A percentile compares a stretch with the other conserved stretches of the same genome.
Evolutionary conservation across 1,284 basidiomycete species (phyloP).

Genomic region (Ustilago cynodontis): DNA sequence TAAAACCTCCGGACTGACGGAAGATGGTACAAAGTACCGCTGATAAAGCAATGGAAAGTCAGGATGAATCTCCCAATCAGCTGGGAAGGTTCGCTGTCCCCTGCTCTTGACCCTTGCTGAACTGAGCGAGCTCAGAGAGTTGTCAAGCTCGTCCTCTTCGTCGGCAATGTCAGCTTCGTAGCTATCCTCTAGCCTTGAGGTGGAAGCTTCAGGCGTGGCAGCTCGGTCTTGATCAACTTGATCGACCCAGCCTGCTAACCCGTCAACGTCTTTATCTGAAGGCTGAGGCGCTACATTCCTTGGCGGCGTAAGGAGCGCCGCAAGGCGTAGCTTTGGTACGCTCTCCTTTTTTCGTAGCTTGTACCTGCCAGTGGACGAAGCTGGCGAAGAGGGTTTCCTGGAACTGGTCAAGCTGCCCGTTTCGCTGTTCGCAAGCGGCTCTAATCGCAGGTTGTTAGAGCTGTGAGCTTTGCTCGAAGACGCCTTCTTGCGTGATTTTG

Average conservation of each 20-base stretch:
- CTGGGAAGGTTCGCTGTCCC: conserved; percentile 27
- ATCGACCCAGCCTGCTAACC: conserved; percentile 7
- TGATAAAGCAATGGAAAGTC: conserved; percentile 46
- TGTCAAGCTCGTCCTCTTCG: neutral
- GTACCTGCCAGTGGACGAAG: conserved; percentile 29
- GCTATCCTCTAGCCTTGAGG: neutral
- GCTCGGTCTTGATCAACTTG: neutral
- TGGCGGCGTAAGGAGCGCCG: conserved; percentile 18
- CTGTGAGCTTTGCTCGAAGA: neutral
- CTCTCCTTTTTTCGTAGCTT: conserved; percentile 24
- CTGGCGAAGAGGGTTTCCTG: conserved; percentile 11
- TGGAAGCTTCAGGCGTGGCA: neutral
- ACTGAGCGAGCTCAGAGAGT: neutral
- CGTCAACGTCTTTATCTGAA: conserved; percentile 8
- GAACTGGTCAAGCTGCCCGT: neutral
- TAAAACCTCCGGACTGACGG: conserved; percentile 40
- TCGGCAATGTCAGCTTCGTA: neutral
- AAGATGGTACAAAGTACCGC: conserved; percentile 42
- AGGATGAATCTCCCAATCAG: conserved; percentile 24
- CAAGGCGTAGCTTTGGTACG: conserved; percentile 20
- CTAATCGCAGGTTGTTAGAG: neutral
- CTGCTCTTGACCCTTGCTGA: neutral
- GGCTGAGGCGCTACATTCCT: neutral
- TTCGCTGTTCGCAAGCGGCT: conserved; percentile 5
- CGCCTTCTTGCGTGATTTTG: conserved; percentile 2